Conservation (phyloP, 495 filamentous ascomycete species). For the Delitschia confertaspora region DNA sequence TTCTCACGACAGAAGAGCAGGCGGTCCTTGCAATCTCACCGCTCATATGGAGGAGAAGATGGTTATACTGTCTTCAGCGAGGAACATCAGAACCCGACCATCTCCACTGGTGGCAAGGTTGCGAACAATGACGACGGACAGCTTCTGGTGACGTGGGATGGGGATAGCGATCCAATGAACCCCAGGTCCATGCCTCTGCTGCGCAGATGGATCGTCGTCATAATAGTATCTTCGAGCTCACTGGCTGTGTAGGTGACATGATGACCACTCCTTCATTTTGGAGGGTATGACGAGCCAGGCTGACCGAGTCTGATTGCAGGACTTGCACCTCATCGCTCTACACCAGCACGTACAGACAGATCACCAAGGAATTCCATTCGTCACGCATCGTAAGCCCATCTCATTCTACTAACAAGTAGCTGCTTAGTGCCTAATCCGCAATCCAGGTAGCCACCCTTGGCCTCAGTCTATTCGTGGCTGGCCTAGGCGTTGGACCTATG, state of each 20-base stretch:
- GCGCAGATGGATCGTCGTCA: conserved; percentile 69
- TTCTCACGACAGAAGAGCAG: too few relatives aligned
- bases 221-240: conserved; percentile 60
- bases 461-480: conserved; percentile 30
- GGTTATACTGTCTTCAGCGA: conserved; percentile 26
- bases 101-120: conserved; percentile 12
- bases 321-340: conserved; percentile 88
- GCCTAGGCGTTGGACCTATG: conserved; percentile 59
- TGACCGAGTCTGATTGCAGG: conserved; percentile 36
- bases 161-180: conserved; percentile 61
- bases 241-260: conserved; percentile 68
- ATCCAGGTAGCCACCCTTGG: conserved; percentile 20
- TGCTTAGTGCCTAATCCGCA: not conserved
- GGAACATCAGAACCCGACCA: conserved; percentile 19
- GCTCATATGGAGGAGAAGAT: conserved; percentile 22
- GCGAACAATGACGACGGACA: conserved; percentile 16
- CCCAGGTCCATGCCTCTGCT: conserved; percentile 60
- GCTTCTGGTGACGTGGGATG: conserved; percentile 64
- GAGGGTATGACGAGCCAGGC: not conserved
- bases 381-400: conserved; percentile 61
- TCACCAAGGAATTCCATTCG: conserved; percentile 64
- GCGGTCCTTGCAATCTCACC: conserved; percentile 15
- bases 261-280: not conserved
- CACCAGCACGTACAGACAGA: conserved; percentile 74
- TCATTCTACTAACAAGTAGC: conserved; percentile 57